A percentile compares a stretch with the other conserved stretches of the same genome.
phyloP scores from a whole-genome alignment of 2,329 filamentous ascomycete genomes.

The Chrysoporthe deuterocubensis region DNA sequence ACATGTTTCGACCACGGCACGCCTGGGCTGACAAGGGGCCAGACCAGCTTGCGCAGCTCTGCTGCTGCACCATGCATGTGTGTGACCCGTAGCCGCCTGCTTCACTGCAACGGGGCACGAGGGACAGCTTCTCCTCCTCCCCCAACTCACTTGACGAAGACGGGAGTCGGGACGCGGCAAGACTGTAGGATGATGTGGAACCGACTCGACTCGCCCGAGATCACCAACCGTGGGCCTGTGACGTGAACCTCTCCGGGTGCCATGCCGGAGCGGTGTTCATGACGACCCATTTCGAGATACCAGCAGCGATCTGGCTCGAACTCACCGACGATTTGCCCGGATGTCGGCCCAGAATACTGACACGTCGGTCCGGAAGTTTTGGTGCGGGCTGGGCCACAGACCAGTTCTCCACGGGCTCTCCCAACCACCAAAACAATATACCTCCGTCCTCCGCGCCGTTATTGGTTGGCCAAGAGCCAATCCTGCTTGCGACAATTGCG shows the following conservation, averaged over 20 bases:
- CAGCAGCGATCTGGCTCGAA: not conserved
- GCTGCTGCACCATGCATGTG: not conserved
- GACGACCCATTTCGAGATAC: no score
- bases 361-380: slow-evolving; percentile 7
- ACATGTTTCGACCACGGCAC: slow-evolving; percentile 5
- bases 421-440: not conserved
- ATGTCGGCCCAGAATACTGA: not conserved
- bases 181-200: no score
- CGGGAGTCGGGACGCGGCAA: no score
- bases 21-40: not conserved
- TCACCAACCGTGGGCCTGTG: not conserved
- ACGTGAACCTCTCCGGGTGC: no score
- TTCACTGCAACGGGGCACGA: not conserved
- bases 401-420: not conserved
- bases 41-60: slow-evolving; percentile 7
- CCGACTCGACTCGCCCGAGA: no score
- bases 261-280: no score
- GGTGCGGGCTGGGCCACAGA: not conserved
- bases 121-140: no score
- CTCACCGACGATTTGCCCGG: not conserved
- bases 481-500: not conserved
- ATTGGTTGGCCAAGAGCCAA: not conserved
- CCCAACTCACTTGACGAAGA: no score
- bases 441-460: not conserved
- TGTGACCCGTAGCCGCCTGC: not conserved